Conservation (phyloP, 179 eudicot species). For the Silene vulgaris region DNA sequence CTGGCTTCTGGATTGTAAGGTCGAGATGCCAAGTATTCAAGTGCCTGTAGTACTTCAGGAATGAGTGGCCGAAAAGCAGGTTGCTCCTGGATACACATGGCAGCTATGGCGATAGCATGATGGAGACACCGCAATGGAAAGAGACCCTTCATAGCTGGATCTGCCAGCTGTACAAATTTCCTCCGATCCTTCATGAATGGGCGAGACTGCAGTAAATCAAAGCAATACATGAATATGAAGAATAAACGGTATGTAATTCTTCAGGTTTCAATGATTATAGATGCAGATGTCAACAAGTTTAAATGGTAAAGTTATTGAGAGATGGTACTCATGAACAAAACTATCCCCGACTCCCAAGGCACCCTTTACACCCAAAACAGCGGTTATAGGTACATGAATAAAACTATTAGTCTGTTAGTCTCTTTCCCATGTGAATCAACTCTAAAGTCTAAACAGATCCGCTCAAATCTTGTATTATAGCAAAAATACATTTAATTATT, state of each 20-base stretch:
- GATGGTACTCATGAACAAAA: background rate
- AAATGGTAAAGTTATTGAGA: background rate
- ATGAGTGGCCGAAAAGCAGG: constrained; percentile 51
- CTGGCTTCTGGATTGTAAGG: constrained; percentile 30
- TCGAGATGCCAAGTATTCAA: constrained; percentile 46
- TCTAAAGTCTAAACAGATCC: background rate
- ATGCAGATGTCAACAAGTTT: background rate
- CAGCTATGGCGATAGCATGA: constrained; percentile 48
- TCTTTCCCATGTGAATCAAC: background rate
- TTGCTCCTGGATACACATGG: constrained; percentile 62
- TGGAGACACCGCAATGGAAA: constrained; percentile 41
- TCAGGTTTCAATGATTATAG: background rate
- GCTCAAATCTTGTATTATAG: background rate
- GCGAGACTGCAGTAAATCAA: constrained; percentile 35
- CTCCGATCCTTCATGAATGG: constrained; percentile 45
- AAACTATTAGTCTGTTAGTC: background rate
- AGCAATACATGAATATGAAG: background rate
- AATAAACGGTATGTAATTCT: background rate
- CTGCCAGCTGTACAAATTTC: constrained; percentile 39
- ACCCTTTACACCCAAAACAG: background rate
- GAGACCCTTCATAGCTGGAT: constrained; percentile 45
- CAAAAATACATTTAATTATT: background rate
- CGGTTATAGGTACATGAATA: background rate
- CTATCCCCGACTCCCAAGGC: background rate
- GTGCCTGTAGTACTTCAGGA: constrained; percentile 52